phyloP scores from a whole-genome alignment of 1,284 basidiomycete species.

The Malassezia furfur region DNA sequence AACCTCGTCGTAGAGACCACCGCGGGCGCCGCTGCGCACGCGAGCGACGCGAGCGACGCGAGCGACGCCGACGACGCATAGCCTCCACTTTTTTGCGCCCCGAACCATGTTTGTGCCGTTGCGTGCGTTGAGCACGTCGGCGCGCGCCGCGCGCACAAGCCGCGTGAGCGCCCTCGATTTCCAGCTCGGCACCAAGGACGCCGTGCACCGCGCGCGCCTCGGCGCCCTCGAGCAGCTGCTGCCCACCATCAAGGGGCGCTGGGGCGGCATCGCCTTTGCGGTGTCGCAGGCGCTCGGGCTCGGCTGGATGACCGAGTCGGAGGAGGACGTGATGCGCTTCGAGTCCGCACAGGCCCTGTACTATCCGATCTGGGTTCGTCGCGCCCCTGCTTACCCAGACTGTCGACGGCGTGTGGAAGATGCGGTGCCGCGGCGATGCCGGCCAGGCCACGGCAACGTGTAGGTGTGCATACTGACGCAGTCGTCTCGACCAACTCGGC shows the following conservation, averaged over 20 bases:
- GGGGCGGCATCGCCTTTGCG: slow-evolving; percentile 10
- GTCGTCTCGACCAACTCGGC: slow-evolving; percentile 10
- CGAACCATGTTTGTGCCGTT: not conserved
- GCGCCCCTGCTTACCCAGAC: not conserved
- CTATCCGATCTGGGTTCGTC: slow-evolving; percentile 10
- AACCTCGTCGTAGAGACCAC: slow-evolving; percentile 34
- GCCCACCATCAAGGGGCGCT: slow-evolving; percentile 16
- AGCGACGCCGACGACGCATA: not conserved
- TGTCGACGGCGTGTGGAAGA: slow-evolving; percentile 9
- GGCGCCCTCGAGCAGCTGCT: slow-evolving; percentile 15
- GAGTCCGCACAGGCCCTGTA: slow-evolving; percentile 9
- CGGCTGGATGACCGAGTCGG: slow-evolving; percentile 10
- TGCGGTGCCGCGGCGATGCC: slow-evolving; percentile 11
- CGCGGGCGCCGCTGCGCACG: slow-evolving; percentile 6
- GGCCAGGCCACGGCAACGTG: slow-evolving; percentile 9
- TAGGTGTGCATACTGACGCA: not conserved
- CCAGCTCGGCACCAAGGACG: slow-evolving; percentile 4
- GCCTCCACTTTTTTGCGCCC: not conserved
- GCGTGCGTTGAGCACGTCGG: not conserved
- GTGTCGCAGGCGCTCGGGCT: slow-evolving; percentile 10
- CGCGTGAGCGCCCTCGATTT: slow-evolving; percentile 14
- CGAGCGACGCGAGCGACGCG: not conserved
- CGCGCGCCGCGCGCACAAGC: not conserved
- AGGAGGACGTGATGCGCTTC: slow-evolving; percentile 14
- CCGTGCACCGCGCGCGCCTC: slow-evolving; percentile 14